These are phyloP conservation scores for Colletotrichum musicola DNA, from an alignment of 2,329 filamentous ascomycete genomes.

Conservation along the genomic window DNA sequence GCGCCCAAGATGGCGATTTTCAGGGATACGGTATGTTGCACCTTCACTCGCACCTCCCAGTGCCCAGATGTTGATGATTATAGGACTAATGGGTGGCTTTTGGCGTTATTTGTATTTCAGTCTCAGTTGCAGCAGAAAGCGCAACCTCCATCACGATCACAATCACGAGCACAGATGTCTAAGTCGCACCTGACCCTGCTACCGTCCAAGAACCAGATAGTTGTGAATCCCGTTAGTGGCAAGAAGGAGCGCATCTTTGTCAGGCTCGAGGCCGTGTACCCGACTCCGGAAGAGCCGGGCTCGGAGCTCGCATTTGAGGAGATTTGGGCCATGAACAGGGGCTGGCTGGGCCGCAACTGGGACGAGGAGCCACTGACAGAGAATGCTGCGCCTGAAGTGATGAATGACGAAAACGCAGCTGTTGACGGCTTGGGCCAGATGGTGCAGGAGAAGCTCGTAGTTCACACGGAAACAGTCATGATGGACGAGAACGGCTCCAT, in stretches of 20 bases:
- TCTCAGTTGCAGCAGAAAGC: slow-evolving; percentile 51
- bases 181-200: slow-evolving; percentile 74
- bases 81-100: slow-evolving; percentile 87
- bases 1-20: slow-evolving; percentile 90
- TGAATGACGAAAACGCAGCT: slow-evolving; percentile 29
- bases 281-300: slow-evolving; percentile 76
- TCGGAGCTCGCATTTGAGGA: slow-evolving; percentile 94
- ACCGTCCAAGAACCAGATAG: slow-evolving; percentile 81
- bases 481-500: slow-evolving; percentile 72
- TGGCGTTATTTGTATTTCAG: slow-evolving; percentile 66
- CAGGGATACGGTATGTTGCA: slow-evolving; percentile 88
- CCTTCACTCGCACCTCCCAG: slow-evolving; percentile 50
- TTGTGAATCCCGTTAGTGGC: slow-evolving; percentile 84
- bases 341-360: slow-evolving; percentile 74
- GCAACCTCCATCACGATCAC: slow-evolving; percentile 42
- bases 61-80: slow-evolving; percentile 84
- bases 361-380: slow-evolving; percentile 44
- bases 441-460: slow-evolving; percentile 53
- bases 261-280: slow-evolving; percentile 87
- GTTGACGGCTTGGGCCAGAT: slow-evolving; percentile 41
- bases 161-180: slow-evolving; percentile 69
- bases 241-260: slow-evolving; percentile 90
- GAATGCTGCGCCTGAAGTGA: slow-evolving; percentile 26
- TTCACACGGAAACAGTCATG: slow-evolving; percentile 59
- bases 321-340: slow-evolving; percentile 81